Conservation (phyloP, 768 basidiomycete genomes). For the Mycena alexandri region DNA sequence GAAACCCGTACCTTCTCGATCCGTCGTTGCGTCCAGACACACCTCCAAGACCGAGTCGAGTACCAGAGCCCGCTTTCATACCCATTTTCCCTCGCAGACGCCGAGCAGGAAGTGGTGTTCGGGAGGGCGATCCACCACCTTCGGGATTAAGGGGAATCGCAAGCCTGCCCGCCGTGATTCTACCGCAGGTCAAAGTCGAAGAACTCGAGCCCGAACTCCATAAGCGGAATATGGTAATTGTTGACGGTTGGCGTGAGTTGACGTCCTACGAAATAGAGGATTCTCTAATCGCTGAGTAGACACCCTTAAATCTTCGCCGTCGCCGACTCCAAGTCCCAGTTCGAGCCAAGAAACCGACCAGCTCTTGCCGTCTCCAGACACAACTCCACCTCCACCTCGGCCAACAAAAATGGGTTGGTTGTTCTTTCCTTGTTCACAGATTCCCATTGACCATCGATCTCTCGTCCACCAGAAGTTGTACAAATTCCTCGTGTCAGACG, state of each 20-base stretch:
- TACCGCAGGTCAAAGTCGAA: conserved; percentile 45
- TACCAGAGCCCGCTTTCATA: conserved; percentile 40
- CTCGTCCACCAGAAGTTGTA: conserved; percentile 57
- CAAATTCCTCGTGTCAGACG: conserved; percentile 66
- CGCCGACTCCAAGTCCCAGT: conserved; percentile 55
- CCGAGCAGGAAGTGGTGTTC: conserved; percentile 38
- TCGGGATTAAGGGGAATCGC: conserved; percentile 37
- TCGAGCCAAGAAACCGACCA: conserved; percentile 66
- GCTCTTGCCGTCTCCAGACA: conserved; percentile 65
- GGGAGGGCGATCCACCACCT: conserved; percentile 21
- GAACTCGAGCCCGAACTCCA: conserved; percentile 60
- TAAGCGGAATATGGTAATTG: conserved; percentile 66
- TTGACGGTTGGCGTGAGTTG: conserved; percentile 74
- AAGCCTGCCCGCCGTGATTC: conserved; percentile 46
- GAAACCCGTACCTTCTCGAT: conserved; percentile 34
- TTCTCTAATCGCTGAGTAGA: conserved; percentile 41
- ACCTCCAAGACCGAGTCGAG: conserved; percentile 43
- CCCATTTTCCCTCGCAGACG: conserved; percentile 57
- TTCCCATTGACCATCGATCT: conserved; percentile 4
- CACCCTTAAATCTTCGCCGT: conserved; percentile 57
- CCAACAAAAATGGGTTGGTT: conserved; percentile 64
- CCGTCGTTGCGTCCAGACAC: conserved; percentile 46
- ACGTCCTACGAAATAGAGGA: conserved; percentile 6
- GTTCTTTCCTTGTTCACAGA: not conserved
- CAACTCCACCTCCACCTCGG: conserved; percentile 52